A percentile compares a stretch with the other conserved stretches of the same genome.
These are phyloP conservation scores for Lactuca sativa DNA, from an alignment of 129 eudicot species.

Conservation along the genomic window DNA sequence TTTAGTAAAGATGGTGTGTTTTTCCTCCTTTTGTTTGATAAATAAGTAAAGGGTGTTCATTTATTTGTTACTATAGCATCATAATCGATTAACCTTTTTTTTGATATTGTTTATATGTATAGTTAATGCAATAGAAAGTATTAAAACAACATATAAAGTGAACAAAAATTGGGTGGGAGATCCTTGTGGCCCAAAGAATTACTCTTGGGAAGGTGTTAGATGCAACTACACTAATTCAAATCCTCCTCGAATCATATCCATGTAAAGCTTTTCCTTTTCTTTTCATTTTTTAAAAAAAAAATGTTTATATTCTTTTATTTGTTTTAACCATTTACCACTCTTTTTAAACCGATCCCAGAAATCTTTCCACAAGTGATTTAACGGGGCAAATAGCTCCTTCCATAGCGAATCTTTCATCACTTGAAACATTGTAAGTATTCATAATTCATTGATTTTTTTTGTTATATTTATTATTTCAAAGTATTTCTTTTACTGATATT, in stretches of 20 bases:
- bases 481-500: background rate
- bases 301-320: background rate
- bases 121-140: slow-evolving; percentile 31
- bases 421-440: slow-evolving; percentile 34
- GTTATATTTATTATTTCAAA: background rate
- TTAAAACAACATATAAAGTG: slow-evolving; percentile 27
- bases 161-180: slow-evolving; percentile 36
- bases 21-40: slow-evolving; percentile 2
- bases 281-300: background rate
- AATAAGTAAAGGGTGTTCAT: too few species aligned
- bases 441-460: background rate
- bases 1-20: slow-evolving; percentile 24
- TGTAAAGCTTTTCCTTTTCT: slow-evolving; percentile 21
- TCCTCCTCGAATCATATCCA: slow-evolving; percentile 26
- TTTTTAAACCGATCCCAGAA: slow-evolving; percentile 22
- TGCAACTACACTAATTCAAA: slow-evolving; percentile 27
- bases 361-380: slow-evolving; percentile 35
- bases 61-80: too few species aligned
- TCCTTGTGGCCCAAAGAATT: slow-evolving; percentile 39
- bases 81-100: background rate
- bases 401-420: slow-evolving; percentile 35
- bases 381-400: slow-evolving; percentile 36
- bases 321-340: background rate
- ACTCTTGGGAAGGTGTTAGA: slow-evolving; percentile 38
- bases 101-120: slow-evolving; percentile 5